Evolutionary conservation across 495 filamentous ascomycete genomes (phyloP).

Genomic region (Friedmanniomyces endolithicus): DNA sequence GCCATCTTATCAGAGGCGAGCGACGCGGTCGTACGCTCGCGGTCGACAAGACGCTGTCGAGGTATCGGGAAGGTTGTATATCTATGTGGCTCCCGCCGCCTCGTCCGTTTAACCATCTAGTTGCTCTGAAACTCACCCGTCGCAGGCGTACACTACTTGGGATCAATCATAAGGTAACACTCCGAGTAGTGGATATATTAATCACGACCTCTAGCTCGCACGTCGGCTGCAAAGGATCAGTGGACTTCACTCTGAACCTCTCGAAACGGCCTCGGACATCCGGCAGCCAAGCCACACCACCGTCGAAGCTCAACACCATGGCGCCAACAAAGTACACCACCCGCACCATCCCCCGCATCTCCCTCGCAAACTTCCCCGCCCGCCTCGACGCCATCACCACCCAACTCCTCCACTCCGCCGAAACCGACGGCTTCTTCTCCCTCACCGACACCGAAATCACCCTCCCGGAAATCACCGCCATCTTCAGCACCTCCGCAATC

Average conservation of each 20-base stretch:
- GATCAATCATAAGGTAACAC: background rate
- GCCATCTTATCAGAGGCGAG: background rate
- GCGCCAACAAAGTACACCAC: background rate
- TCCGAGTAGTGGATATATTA: background rate
- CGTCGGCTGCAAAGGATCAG: no score
- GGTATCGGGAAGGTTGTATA: no score
- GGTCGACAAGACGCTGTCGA: no score
- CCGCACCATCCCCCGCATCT: conserved; percentile 45
- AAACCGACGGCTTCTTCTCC: conserved; percentile 53
- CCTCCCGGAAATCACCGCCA: conserved; percentile 36
- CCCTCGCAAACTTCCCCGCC: conserved; percentile 40
- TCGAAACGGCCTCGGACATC: background rate
- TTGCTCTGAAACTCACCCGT: no score
- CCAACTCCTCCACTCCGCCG: conserved; percentile 43
- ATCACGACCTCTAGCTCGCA: background rate
- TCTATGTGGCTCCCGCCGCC: no score
- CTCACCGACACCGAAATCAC: conserved; percentile 46
- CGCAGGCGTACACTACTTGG: background rate
- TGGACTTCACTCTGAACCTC: background rate
- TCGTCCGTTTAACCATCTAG: no score
- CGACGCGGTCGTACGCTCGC: background rate
- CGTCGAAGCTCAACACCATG: background rate
- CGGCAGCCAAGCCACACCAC: no score
- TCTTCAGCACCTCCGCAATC: conserved; percentile 39
- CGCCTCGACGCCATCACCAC: conserved; percentile 43